phyloP scores from a whole-genome alignment of 768 basidiomycete genomes.

The Cystofilobasidium bisporidii region DNA sequence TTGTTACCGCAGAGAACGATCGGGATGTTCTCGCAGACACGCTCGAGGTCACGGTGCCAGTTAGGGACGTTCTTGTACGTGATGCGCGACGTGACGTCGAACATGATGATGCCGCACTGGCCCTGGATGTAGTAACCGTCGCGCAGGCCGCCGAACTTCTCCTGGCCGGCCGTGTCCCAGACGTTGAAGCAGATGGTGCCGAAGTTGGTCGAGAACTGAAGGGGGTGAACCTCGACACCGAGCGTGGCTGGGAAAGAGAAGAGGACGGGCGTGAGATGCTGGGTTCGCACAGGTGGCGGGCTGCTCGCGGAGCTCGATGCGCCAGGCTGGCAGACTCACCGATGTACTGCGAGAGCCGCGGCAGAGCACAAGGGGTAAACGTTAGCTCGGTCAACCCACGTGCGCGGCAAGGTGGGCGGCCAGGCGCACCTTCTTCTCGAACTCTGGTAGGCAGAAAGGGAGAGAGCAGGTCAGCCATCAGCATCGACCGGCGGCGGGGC shows the following conservation, averaged over 20 bases:
- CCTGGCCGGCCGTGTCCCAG: slow-evolving; percentile 99
- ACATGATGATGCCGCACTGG: slow-evolving; percentile 99
- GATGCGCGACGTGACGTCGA: slow-evolving; percentile 96
- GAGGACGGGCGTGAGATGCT: slow-evolving; percentile 4
- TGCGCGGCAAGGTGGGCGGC: neutral
- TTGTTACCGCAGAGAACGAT: slow-evolving; percentile 99
- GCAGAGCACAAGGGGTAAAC: slow-evolving; percentile 21
- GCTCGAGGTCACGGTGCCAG: slow-evolving; percentile 99
- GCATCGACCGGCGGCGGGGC: no score
- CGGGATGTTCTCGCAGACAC: slow-evolving; percentile 99
- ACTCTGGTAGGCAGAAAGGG: slow-evolving; percentile 13
- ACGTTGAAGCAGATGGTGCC: slow-evolving; percentile 99
- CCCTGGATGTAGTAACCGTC: slow-evolving; percentile 76
- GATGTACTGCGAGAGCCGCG: slow-evolving; percentile 30
- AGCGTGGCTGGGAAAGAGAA: slow-evolving; percentile 64
- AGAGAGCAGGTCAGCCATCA: neutral
- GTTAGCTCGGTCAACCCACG: slow-evolving; percentile 30
- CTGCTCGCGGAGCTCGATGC: neutral
- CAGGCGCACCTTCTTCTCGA: slow-evolving; percentile 50
- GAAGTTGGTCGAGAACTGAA: slow-evolving; percentile 93
- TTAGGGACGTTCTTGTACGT: slow-evolving; percentile 99
- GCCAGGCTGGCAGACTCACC: slow-evolving; percentile 33
- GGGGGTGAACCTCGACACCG: slow-evolving; percentile 97
- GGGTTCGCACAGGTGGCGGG: neutral
- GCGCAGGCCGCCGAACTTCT: slow-evolving; percentile 69